Evolutionary conservation across 192 early-diverging fungal genomes (phyloP).

Genomic region (Linnemannia exigua): DNA sequence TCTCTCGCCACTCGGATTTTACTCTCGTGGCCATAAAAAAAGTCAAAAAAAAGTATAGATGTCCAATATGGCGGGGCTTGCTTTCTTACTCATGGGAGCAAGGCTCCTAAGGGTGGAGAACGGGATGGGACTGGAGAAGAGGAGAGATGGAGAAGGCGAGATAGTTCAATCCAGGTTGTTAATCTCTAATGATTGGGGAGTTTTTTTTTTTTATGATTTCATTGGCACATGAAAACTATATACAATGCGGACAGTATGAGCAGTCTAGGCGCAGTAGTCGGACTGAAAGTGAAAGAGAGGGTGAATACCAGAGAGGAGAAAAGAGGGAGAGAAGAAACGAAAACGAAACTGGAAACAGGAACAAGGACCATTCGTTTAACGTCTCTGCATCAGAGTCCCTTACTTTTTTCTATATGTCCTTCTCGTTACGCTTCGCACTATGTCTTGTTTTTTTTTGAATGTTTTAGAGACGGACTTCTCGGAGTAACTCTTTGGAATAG

Average conservation of each 20-base stretch:
- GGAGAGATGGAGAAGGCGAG: background rate
- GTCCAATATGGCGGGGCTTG: background rate
- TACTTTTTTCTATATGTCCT: background rate
- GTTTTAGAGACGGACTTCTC: background rate
- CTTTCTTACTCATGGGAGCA: background rate
- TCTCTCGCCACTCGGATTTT: background rate
- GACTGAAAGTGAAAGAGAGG: background rate
- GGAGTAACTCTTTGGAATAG: background rate
- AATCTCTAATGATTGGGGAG: too few relatives aligned
- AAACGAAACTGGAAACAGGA: too few relatives aligned
- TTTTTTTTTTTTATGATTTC: too few relatives aligned
- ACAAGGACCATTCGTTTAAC: background rate
- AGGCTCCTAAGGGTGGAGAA: background rate
- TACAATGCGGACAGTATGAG: background rate
- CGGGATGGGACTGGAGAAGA: background rate
- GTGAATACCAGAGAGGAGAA: too few relatives aligned
- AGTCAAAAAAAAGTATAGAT: background rate
- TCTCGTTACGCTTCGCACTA: background rate
- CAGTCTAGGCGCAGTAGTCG: too few relatives aligned
- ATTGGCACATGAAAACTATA: background rate
- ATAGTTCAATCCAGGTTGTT: too few relatives aligned
- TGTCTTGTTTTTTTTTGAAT: background rate
- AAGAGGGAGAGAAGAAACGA: too few relatives aligned
- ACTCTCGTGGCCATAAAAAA: background rate
- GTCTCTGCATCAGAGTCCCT: background rate